A percentile compares a stretch with the other conserved stretches of the same genome.
Conservation (phyloP, 495 filamentous ascomycete genomes). For the Tuber brumale region DNA sequence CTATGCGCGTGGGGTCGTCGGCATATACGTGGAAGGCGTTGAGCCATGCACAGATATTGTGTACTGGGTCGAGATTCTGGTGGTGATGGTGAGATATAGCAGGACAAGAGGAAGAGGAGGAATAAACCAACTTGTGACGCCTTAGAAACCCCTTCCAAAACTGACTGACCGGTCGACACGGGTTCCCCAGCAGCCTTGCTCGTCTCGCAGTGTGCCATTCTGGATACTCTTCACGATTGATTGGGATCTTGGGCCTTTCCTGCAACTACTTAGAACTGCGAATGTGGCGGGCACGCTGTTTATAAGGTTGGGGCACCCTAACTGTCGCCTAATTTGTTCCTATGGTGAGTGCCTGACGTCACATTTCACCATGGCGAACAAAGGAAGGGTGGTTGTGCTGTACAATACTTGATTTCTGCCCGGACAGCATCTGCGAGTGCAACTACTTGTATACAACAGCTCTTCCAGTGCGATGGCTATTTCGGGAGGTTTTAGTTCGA, state of each 20-base stretch:
- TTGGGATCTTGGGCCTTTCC: neutral
- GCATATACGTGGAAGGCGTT: slow-evolving; percentile 82
- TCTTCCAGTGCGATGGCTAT: neutral
- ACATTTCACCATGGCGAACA: neutral
- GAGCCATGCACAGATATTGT: slow-evolving; percentile 73
- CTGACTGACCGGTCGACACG: neutral
- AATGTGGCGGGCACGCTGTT: neutral
- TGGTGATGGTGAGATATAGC: neutral
- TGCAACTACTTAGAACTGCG: neutral
- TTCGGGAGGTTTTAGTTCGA: neutral
- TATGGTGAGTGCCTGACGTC: slow-evolving; percentile 2
- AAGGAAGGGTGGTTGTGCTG: neutral
- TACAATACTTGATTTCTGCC: neutral
- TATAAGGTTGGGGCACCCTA: neutral
- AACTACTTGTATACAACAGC: neutral
- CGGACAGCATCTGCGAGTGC: neutral
- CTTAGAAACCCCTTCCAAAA: neutral
- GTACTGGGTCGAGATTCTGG: slow-evolving; percentile 64
- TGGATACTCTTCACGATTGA: neutral
- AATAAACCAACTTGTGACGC: neutral
- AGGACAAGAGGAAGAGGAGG: neutral
- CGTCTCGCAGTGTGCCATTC: neutral
- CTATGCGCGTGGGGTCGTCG: slow-evolving; percentile 56
- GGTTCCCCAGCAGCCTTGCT: neutral
- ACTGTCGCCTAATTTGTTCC: neutral